A percentile compares a stretch with the other conserved stretches of the same genome.
Evolutionary conservation across 2,329 filamentous ascomycete genomes (phyloP).

Genomic region (Xylaria sp.): DNA sequence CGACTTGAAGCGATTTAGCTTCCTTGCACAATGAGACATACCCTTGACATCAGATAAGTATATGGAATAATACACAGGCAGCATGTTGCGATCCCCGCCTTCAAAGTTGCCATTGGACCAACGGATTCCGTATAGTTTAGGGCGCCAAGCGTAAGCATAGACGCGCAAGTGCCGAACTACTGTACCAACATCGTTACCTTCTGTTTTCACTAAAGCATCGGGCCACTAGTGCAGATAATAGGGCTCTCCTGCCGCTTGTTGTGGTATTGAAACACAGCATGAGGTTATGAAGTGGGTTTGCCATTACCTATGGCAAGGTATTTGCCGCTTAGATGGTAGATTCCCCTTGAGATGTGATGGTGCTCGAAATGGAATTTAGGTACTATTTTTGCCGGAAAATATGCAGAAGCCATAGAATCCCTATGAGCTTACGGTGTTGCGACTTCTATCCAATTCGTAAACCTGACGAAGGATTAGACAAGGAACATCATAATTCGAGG

Average conservation of each 20-base stretch:
- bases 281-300: background rate
- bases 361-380: background rate
- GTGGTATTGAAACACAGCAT: conserved; percentile 5
- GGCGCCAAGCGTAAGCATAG: conserved; percentile 18
- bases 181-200: background rate
- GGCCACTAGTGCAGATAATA: conserved; percentile 1
- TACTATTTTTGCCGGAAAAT: background rate
- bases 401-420: background rate
- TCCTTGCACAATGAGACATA: conserved; percentile 10
- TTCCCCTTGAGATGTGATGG: background rate
- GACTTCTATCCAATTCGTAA: conserved; percentile 3
- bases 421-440: background rate
- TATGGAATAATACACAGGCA: conserved; percentile 24
- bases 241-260: background rate
- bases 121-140: conserved; percentile 17
- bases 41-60: conserved; percentile 20
- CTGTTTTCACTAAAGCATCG: background rate
- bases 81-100: conserved; percentile 35
- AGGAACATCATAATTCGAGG: conserved; percentile 4
- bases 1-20: conserved; percentile 11
- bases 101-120: conserved; percentile 31
- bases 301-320: background rate
- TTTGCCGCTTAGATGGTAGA: background rate
- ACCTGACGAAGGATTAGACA: conserved; percentile 5
- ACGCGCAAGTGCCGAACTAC: conserved; percentile 19